A percentile compares a stretch with the other conserved stretches of the same genome.
Evolutionary conservation across 306 rosid species (phyloP).

Genomic region (Trichosanthes cucumerina): DNA sequence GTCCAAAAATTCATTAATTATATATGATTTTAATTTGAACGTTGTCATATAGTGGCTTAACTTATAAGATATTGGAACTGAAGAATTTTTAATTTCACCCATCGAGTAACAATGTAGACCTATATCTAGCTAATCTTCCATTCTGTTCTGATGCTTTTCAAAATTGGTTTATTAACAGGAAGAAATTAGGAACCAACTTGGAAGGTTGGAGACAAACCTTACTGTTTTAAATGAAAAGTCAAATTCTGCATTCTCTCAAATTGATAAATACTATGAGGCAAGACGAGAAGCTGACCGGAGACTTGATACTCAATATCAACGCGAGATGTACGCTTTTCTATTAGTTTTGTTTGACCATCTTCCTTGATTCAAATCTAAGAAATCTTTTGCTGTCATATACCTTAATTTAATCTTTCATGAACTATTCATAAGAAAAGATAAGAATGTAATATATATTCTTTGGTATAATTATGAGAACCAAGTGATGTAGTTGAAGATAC

Average conservation of each 20-base stretch:
- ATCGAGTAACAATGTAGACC: neutral
- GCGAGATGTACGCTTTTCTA: conserved; percentile 52
- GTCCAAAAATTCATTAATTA: neutral
- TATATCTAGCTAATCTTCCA: neutral
- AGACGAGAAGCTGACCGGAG: conserved; percentile 66
- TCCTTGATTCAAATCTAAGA: neutral
- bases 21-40: neutral
- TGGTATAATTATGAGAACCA: neutral
- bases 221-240: conserved; percentile 41
- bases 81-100: neutral
- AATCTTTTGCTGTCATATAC: neutral
- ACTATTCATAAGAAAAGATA: neutral
- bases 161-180: conserved; percentile 39
- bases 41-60: neutral
- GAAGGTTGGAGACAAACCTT: conserved; percentile 49
- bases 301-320: conserved; percentile 69
- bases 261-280: conserved; percentile 67
- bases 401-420: neutral
- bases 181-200: conserved; percentile 57
- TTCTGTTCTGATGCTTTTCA: neutral
- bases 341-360: neutral
- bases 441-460: neutral
- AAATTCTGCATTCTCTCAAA: conserved; percentile 36
- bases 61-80: neutral
- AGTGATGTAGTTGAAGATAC: neutral